phyloP scores from a whole-genome alignment of 2,329 filamentous ascomycete genomes.

The Bisporella sp. region DNA sequence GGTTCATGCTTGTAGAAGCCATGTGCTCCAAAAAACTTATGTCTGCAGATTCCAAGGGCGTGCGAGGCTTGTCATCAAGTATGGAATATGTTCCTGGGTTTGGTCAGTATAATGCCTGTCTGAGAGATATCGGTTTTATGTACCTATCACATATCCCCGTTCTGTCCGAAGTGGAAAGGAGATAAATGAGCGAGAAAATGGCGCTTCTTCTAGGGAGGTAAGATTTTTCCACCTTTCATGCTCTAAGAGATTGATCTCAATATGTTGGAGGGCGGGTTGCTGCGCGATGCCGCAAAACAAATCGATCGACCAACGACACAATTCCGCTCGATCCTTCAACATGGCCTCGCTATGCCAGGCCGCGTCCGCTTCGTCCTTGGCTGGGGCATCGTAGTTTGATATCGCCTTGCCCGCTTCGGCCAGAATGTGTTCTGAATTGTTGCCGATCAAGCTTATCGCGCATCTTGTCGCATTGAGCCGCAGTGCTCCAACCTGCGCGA shows the following conservation, averaged over 20 bases:
- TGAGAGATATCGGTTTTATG: too few relatives aligned
- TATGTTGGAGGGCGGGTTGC: too few relatives aligned
- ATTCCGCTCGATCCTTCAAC: constrained; percentile 2
- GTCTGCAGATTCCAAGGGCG: constrained; percentile 40
- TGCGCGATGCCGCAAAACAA: constrained; percentile 11
- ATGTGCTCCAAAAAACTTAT: constrained; percentile 49
- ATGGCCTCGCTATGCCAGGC: constrained; percentile 23
- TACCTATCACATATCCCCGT: too few relatives aligned
- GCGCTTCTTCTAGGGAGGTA: constrained; percentile 28
- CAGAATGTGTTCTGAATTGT: constrained; percentile 17
- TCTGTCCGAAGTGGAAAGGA: constrained; percentile 48
- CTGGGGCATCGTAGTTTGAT: constrained; percentile 13
- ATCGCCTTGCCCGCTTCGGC: constrained; percentile 22
- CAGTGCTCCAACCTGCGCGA: constrained; percentile 43
- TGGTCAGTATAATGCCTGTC: too few relatives aligned
- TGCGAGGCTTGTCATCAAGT: constrained; percentile 47
- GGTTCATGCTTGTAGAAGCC: constrained; percentile 49
- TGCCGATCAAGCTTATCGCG: constrained; percentile 33
- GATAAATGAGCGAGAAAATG: constrained; percentile 42
- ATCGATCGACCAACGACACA: constrained; percentile 12
- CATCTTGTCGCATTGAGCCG: constrained; percentile 39
- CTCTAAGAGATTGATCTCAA: constrained; percentile 26
- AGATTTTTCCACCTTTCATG: constrained; percentile 32
- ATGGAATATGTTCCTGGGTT: constrained; percentile 47
- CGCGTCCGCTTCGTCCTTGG: constrained; percentile 20